Conservation (phyloP, 225 moss, liverwort and hornwort genomes). For the Antitrichia curtipendula region DNA sequence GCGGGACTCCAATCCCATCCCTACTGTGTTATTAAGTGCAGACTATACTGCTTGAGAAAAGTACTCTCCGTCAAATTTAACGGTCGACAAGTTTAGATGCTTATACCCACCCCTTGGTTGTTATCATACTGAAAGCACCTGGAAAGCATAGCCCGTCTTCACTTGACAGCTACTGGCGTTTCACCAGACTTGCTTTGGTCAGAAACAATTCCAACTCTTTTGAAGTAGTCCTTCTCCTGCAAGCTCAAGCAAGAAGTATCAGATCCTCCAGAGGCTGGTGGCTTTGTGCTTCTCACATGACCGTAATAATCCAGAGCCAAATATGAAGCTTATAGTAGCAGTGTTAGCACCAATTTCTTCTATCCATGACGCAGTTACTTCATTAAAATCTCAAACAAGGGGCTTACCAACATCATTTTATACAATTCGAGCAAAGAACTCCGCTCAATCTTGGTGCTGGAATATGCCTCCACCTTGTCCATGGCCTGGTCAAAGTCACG, state of each 20-base stretch:
- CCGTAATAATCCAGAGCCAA: not conserved
- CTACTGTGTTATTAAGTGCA: not conserved
- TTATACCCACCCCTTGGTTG: not conserved
- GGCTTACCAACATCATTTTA: conserved; percentile 27
- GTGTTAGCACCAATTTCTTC: not conserved
- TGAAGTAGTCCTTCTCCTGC: conserved; percentile 42
- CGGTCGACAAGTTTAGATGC: not conserved
- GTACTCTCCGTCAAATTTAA: not conserved
- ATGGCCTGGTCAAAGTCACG: conserved; percentile 10
- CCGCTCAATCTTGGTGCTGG: conserved; percentile 25
- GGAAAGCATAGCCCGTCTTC: not conserved
- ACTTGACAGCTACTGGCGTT: conserved; percentile 11
- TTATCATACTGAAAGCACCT: not conserved
- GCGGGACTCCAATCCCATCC: not conserved
- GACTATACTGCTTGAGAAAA: not conserved
- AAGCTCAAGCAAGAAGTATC: not conserved
- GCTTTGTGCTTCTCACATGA: not conserved
- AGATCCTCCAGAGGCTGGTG: not conserved
- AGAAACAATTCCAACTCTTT: conserved; percentile 16
- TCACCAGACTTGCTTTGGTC: not conserved
- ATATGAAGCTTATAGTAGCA: not conserved
- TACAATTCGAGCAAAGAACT: conserved; percentile 2
- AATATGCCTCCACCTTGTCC: conserved; percentile 22
- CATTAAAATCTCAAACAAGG: not conserved
- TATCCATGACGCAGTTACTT: not conserved